Percentiles rank a stretch among this genome's conserved stretches.
Evolutionary conservation across 2,329 filamentous ascomycete species (phyloP).

Genomic region (Clarireedia paspali): DNA sequence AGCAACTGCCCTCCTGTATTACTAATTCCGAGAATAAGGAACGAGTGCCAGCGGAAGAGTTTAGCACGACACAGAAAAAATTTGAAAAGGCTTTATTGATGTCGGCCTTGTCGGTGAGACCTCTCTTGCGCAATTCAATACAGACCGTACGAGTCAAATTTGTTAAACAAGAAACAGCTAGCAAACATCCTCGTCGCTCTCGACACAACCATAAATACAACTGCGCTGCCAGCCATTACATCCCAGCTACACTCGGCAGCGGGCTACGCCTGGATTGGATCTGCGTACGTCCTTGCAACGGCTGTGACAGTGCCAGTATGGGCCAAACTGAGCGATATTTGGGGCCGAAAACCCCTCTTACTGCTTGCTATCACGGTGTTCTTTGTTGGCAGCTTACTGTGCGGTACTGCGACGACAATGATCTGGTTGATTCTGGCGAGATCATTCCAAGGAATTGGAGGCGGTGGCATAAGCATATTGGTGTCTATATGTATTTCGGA

Average conservation of each 20-base stretch:
- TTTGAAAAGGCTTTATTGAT: too few species aligned
- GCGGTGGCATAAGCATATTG: background rate
- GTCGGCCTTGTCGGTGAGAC: too few species aligned
- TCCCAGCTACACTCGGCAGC: background rate
- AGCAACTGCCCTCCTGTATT: too few species aligned
- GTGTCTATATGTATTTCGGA: too few species aligned
- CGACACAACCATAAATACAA: too few species aligned
- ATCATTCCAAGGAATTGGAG: conserved; percentile 22
- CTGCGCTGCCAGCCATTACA: background rate
- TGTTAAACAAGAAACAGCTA: too few species aligned
- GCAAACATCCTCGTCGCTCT: too few species aligned
- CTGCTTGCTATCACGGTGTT: conserved; percentile 53
- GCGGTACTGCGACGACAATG: conserved; percentile 6
- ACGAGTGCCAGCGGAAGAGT: too few species aligned
- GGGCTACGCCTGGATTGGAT: conserved; percentile 47
- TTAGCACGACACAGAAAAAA: too few species aligned
- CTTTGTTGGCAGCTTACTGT: conserved; percentile 10
- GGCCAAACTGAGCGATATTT: conserved; percentile 57
- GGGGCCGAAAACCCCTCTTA: conserved; percentile 40
- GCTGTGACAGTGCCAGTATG: conserved; percentile 31
- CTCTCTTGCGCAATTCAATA: too few species aligned
- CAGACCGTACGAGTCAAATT: too few species aligned
- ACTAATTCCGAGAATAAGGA: too few species aligned
- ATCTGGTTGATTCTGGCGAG: conserved; percentile 16
- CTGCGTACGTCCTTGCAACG: conserved; percentile 41